Evolutionary conservation across 2,329 filamentous ascomycete species (phyloP).

Genomic region (Cytospora leucostoma): DNA sequence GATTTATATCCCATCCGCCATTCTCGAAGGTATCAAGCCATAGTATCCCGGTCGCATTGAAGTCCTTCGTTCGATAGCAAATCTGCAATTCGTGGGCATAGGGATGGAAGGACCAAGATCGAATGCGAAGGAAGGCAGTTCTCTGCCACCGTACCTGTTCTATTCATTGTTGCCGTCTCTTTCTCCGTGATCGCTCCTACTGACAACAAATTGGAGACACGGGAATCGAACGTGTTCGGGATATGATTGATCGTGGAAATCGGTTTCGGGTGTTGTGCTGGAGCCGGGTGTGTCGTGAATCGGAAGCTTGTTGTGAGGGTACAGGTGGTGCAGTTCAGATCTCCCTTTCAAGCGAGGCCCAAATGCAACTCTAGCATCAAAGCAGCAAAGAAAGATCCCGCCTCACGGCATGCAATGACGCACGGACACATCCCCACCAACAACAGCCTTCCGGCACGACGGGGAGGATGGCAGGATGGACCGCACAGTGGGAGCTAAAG

Average conservation of each 20-base stretch:
- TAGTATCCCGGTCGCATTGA: background rate
- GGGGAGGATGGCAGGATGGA: background rate
- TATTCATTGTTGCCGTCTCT: slow-evolving; percentile 28
- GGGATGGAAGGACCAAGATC: slow-evolving; percentile 14
- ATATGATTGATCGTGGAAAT: background rate
- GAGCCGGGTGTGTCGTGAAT: background rate
- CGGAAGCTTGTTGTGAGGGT: slow-evolving; percentile 6
- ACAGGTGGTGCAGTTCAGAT: slow-evolving; percentile 21
- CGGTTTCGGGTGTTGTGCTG: slow-evolving; percentile 5
- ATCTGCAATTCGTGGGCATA: background rate
- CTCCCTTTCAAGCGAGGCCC: slow-evolving; percentile 18
- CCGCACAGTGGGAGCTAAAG: background rate
- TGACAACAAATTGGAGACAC: background rate
- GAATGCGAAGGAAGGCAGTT: slow-evolving; percentile 20
- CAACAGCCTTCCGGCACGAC: background rate
- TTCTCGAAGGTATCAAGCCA: slow-evolving; percentile 8
- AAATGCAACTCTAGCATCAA: slow-evolving; percentile 20
- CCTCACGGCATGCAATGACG: slow-evolving; percentile 24
- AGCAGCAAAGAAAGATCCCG: slow-evolving; percentile 17
- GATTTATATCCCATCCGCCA: background rate
- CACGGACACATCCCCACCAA: slow-evolving; percentile 24
- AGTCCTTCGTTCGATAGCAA: slow-evolving; percentile 6
- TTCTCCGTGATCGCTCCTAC: slow-evolving; percentile 2
- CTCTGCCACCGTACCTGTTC: slow-evolving; percentile 28
- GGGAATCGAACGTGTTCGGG: background rate